Conservation (phyloP, 192 early-diverging fungal genomes). For the Phycomyces nitens region DNA sequence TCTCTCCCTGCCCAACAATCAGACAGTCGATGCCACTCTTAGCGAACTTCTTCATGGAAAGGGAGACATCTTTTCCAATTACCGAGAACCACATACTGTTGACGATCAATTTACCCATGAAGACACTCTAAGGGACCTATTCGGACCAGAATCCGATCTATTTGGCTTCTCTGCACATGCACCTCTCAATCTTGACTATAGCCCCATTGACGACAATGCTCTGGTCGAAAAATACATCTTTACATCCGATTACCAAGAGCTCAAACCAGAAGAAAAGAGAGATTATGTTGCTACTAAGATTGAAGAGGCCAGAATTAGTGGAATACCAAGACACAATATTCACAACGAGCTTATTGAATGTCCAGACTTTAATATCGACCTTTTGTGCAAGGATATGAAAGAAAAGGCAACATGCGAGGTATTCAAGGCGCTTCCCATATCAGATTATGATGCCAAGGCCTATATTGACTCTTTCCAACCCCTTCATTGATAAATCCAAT, state of each 20-base stretch:
- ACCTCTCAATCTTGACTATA: background rate
- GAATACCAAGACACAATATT: constrained; percentile 4
- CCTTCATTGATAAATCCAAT: too few species aligned
- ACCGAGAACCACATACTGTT: constrained; percentile 12
- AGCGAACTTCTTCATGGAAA: constrained; percentile 21
- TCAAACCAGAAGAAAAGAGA: background rate
- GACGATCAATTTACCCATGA: constrained; percentile 10
- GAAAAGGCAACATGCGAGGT: constrained; percentile 21
- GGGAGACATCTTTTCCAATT: constrained; percentile 20
- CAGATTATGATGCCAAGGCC: constrained; percentile 18
- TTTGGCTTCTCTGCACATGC: constrained; percentile 5
- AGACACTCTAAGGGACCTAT: constrained; percentile 10
- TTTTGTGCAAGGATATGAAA: constrained; percentile 25
- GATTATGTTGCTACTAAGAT: background rate
- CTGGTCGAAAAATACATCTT: constrained; percentile 5
- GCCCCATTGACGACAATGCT: background rate
- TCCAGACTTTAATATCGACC: constrained; percentile 18
- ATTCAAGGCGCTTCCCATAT: background rate
- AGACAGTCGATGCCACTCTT: background rate
- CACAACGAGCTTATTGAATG: constrained; percentile 16
- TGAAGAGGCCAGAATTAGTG: background rate
- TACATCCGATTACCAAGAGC: background rate
- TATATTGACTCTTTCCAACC: constrained; percentile 8
- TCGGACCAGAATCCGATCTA: constrained; percentile 9
- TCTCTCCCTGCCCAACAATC: background rate